Evolutionary conservation across 2,329 filamentous ascomycete genomes (phyloP), one percentile per base, ranked within the genome.

Genomic region (Cladophialophora carrionii): DNA sequence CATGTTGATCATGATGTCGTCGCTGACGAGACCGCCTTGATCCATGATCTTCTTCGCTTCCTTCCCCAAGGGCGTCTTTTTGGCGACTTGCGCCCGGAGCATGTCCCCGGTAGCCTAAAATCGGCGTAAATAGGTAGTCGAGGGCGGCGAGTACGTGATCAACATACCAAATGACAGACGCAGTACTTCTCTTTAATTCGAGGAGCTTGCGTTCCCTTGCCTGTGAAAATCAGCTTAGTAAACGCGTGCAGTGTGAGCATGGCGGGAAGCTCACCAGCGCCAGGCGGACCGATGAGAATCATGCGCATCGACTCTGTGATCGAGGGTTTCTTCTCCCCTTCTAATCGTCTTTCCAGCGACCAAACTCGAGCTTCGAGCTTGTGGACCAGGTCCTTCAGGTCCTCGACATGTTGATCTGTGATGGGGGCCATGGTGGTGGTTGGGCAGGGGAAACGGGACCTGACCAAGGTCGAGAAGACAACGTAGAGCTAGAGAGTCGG

Each of bases 21-120:
- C 95, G 79, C 92, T 96, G 78, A 99, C 95, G 65, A 99, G 88
- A 73, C 94, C 94, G 74, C 95, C 95, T 78, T 94, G 90, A 77
- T 99, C 95, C 95, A 99, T 99, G 80, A 99, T 99, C 88, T 98
- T 98, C 89, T 99, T 99, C 72, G 95, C 95, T 84, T 97, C 92
- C 77, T 90, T 87, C 73, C 95, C 95, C 71, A 99, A 88, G 66
- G 90, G 81, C 64, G 95, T 99, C 88, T 98, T 97, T 83, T 96
- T 96, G 71, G 94, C 90, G 76, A 99, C 95, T 81, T 99, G 95
- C 72, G 93, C 96, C 76, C 95, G 92, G 76, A 99, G 87, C 95
- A 99, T 99, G 81, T 99, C 95, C 78, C 95, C 95, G 66, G 95
- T 99, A 70, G 95, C 95, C 93, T 97, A 74, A 49, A 8, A 34